phyloP scores from a whole-genome alignment of 148 eudicot genomes.

The Limonium bicolor region DNA sequence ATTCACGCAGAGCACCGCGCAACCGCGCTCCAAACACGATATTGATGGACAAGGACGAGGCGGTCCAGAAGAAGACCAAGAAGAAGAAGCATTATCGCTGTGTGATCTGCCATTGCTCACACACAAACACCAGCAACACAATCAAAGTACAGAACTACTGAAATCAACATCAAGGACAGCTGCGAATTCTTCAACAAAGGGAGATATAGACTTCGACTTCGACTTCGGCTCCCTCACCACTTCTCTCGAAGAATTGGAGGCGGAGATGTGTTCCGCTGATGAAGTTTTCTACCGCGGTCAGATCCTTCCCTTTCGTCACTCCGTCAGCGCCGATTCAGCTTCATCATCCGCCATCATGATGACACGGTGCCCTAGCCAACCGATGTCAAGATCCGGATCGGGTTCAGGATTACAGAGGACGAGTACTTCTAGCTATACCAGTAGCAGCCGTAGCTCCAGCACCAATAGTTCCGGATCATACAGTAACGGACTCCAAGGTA shows the following conservation, averaged over 20 bases:
- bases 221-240: slow-evolving; percentile 36
- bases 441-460: too few species aligned
- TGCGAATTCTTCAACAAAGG: not conserved
- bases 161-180: not conserved
- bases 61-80: too few species aligned
- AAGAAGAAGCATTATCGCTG: slow-evolving; percentile 53
- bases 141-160: not conserved
- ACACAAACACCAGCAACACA: slow-evolving; percentile 1
- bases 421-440: too few species aligned
- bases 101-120: slow-evolving; percentile 41
- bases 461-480: slow-evolving; percentile 8
- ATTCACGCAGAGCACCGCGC: too few species aligned
- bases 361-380: slow-evolving; percentile 18
- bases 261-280: slow-evolving; percentile 75
- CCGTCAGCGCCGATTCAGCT: slow-evolving; percentile 30
- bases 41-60: too few species aligned
- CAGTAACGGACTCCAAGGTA: slow-evolving; percentile 8
- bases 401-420: too few species aligned
- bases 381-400: slow-evolving; percentile 37
- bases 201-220: slow-evolving; percentile 17
- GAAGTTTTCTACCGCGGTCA: slow-evolving; percentile 71
- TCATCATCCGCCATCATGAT: slow-evolving; percentile 10
- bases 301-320: slow-evolving; percentile 63
- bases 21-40: not conserved
- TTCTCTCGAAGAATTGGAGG: slow-evolving; percentile 12